Conservation (phyloP, 495 filamentous ascomycete species). For the Penicillium verhagenii region DNA sequence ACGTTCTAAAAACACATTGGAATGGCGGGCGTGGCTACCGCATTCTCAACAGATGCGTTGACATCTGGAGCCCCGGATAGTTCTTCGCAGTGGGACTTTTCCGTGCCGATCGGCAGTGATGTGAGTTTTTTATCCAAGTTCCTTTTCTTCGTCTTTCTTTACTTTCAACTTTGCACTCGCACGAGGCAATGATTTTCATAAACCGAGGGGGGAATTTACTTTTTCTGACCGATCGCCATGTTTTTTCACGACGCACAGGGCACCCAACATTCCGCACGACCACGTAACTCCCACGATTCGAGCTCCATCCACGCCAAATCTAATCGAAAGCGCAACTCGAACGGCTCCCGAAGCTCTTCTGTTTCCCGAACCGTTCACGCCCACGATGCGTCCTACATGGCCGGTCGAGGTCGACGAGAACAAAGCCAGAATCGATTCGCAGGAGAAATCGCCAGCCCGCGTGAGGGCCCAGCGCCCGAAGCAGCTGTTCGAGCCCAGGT, state of each 20-base stretch:
- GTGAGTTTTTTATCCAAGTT: slow-evolving; percentile 25
- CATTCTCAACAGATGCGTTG: slow-evolving; percentile 43
- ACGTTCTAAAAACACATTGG: slow-evolving; percentile 22
- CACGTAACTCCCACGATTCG: slow-evolving; percentile 41
- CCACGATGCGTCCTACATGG: slow-evolving; percentile 27
- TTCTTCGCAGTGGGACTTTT: slow-evolving; percentile 43
- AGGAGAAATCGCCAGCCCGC: slow-evolving; percentile 55
- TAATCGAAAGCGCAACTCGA: slow-evolving; percentile 35
- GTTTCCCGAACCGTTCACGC: slow-evolving; percentile 32
- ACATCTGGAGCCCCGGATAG: slow-evolving; percentile 35
- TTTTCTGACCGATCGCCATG: slow-evolving; percentile 7
- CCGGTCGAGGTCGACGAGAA: slow-evolving; percentile 43
- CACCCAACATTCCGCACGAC: slow-evolving; percentile 30
- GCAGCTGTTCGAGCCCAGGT: slow-evolving; percentile 23
- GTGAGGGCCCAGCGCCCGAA: slow-evolving; percentile 52
- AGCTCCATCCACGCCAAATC: slow-evolving; percentile 28
- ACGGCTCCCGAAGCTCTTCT: slow-evolving; percentile 43
- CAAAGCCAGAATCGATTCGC: slow-evolving; percentile 48
- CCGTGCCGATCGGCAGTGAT: slow-evolving; percentile 43
- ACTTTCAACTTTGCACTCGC: neutral
- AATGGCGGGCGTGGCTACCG: slow-evolving; percentile 48
- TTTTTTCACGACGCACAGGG: slow-evolving; percentile 19
- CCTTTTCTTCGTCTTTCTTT: neutral
- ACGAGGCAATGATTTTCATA: neutral
- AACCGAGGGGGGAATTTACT: neutral